Base-by-base conservation (phyloP, 2,329 filamentous ascomycete genomes). In the Ophiocordyceps camponoti-floridani region DNA sequence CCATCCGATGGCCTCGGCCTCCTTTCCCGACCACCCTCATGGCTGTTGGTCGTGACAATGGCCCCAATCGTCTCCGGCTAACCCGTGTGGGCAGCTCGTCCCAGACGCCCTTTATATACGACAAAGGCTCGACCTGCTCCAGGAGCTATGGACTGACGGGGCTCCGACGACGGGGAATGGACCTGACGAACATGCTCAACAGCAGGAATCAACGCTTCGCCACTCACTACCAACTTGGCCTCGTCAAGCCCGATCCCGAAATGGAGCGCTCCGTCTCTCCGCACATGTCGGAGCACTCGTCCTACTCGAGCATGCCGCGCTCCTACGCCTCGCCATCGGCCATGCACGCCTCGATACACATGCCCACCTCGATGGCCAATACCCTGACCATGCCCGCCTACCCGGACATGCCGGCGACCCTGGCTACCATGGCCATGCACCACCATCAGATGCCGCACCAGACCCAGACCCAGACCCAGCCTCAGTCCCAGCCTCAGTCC, bases 251-350 rank as follows among this genome's bases (percentile, higher is more conserved):
- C 42, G 62, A 64, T 43, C 53, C 60, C 42, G 56, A 52, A 14
- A 66, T 75, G 54, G 73, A 77, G 46, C 69, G 72, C 47, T 67
- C 71, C 42, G 69, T 66, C 51, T 77, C 73, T 7, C 72, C 73
- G 10, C 73, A 77, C 58, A 72, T 72, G 46, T 77, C 73, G 13
- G 73, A 77, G 51, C 69, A 72, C 56, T 76, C 72, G 5, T 67
- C 71, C 47, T 74, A 73, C 55, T 74, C 72, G 2, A 66, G 63
- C 47, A 62, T 70, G 51, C 61, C 62, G 14, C 62, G 69, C 47
- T 62, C 68, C 1, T 77, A 75, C 51, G 68, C 68, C 43, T 75
- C 73, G 7, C 72, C 73, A 2, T 62, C 64, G 11, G 61, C 63
- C 31, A 73, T 77, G 69, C 67, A 69, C 42, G 57, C 63, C 9